Evolutionary conservation across 1,139 yeast genomes (phyloP).

Genomic region (Pichia sp.): DNA sequence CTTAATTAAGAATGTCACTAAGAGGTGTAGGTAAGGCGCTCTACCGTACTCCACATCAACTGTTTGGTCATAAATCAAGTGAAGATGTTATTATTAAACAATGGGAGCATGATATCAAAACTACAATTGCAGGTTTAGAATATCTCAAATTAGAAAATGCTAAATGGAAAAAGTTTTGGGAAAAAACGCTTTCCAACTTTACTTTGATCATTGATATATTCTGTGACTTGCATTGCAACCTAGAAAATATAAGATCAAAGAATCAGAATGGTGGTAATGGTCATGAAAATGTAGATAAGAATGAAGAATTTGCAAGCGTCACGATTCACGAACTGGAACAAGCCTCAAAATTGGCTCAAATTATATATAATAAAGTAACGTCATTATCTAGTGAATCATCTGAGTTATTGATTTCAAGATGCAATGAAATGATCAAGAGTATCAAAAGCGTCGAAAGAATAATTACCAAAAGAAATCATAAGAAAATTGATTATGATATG

Average conservation of each 20-base stretch:
- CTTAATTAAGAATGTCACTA: slow-evolving; percentile 22
- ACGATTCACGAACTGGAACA: slow-evolving; percentile 27
- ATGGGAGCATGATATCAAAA: slow-evolving; percentile 40
- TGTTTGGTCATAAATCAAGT: slow-evolving; percentile 26
- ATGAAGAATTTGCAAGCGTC: slow-evolving; percentile 24
- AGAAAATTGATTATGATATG: slow-evolving; percentile 38
- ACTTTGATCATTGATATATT: slow-evolving; percentile 30
- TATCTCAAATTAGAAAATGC: slow-evolving; percentile 36
- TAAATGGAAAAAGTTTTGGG: slow-evolving; percentile 35
- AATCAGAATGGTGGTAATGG: background rate
- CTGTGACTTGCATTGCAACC: slow-evolving; percentile 34
- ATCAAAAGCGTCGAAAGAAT: slow-evolving; percentile 36
- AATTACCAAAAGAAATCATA: slow-evolving; percentile 39
- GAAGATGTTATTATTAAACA: slow-evolving; percentile 40
- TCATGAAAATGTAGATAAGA: slow-evolving; percentile 12
- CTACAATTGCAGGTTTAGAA: slow-evolving; percentile 39
- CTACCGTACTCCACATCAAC: slow-evolving; percentile 29
- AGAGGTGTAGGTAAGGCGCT: slow-evolving; percentile 30
- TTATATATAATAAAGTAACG: slow-evolving; percentile 31
- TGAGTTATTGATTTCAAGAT: slow-evolving; percentile 31
- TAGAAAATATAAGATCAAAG: background rate
- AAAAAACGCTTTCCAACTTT: slow-evolving; percentile 33
- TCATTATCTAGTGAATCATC: slow-evolving; percentile 32
- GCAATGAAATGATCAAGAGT: slow-evolving; percentile 37
- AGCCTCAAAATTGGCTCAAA: slow-evolving; percentile 28